phyloP scores from a whole-genome alignment of 2,329 filamentous ascomycete genomes.

The Xylogone sp. region DNA sequence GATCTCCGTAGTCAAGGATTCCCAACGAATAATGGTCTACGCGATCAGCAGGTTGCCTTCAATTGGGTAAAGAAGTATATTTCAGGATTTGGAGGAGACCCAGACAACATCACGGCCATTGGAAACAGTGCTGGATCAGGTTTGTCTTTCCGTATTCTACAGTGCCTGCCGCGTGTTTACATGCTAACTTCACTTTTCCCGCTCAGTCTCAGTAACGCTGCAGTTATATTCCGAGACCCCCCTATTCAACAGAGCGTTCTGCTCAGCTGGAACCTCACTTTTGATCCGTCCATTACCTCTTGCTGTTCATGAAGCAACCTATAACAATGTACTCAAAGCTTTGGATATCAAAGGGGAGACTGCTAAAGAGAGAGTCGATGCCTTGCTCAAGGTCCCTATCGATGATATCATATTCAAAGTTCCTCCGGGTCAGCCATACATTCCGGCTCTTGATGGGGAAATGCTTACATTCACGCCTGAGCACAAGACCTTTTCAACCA shows the following conservation, averaged over 20 bases:
- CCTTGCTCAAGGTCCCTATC: constrained; percentile 34
- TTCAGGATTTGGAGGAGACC: constrained; percentile 27
- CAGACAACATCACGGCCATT: constrained; percentile 26
- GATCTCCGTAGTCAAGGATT: constrained; percentile 41
- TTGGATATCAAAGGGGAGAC: constrained; percentile 34
- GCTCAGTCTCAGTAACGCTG: constrained; percentile 23
- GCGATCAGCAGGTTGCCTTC: constrained; percentile 29
- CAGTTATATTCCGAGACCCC: constrained; percentile 32
- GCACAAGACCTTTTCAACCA: constrained; percentile 10
- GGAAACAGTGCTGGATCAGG: constrained; percentile 46
- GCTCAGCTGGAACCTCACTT: constrained; percentile 40
- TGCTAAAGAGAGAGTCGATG: constrained; percentile 36
- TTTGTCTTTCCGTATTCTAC: constrained; percentile 14
- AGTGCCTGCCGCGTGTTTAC: too few species aligned
- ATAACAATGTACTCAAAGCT: constrained; percentile 34
- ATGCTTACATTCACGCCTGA: constrained; percentile 28
- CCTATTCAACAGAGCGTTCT: constrained; percentile 37
- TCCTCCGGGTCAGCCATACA: constrained; percentile 29
- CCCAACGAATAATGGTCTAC: constrained; percentile 39
- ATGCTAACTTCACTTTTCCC: background rate
- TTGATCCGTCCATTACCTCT: constrained; percentile 36
- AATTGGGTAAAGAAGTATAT: constrained; percentile 27
- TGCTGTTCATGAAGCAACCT: constrained; percentile 36
- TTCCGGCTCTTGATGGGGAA: constrained; percentile 39
- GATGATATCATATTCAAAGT: constrained; percentile 38